A percentile compares a stretch with the other conserved stretches of the same genome.
These are phyloP conservation scores for Candida smagusa DNA, from an alignment of 1,139 yeast genomes.

Conservation along the genomic window DNA sequence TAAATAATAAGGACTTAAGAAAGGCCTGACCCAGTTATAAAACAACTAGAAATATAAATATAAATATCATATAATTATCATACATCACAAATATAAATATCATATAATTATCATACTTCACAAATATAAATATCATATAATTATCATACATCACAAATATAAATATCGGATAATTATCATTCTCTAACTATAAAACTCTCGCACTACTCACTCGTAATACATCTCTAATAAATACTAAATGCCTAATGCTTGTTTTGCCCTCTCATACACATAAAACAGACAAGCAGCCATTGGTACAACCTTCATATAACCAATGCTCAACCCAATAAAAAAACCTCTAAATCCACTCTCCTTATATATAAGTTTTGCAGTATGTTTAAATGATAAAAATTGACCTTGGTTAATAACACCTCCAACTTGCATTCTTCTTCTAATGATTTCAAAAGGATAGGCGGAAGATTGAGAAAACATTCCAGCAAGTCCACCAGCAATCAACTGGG, in stretches of 20 bases:
- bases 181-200: too few species aligned
- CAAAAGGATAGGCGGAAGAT: conserved; percentile 96
- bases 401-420: conserved; percentile 87
- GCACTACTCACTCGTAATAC: not conserved
- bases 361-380: conserved; percentile 50
- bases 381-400: conserved; percentile 57
- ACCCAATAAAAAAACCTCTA: conserved; percentile 87
- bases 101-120: too few species aligned
- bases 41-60: too few species aligned
- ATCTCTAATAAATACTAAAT: conserved; percentile 18
- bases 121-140: too few species aligned
- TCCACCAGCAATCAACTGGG: conserved; percentile 93
- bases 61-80: too few species aligned
- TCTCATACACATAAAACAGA: conserved; percentile 89
- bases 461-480: conserved; percentile 92
- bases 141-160: too few species aligned
- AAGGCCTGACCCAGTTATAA: too few species aligned
- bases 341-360: conserved; percentile 73
- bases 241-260: conserved; percentile 67
- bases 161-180: too few species aligned
- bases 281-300: conserved; percentile 98
- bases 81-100: too few species aligned
- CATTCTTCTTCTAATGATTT: conserved; percentile 90
- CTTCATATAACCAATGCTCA: conserved; percentile 91
- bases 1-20: too few species aligned